These are phyloP conservation scores for Populus hybrid DNA, from an alignment of 441 rosid species.

Conservation along the genomic window DNA sequence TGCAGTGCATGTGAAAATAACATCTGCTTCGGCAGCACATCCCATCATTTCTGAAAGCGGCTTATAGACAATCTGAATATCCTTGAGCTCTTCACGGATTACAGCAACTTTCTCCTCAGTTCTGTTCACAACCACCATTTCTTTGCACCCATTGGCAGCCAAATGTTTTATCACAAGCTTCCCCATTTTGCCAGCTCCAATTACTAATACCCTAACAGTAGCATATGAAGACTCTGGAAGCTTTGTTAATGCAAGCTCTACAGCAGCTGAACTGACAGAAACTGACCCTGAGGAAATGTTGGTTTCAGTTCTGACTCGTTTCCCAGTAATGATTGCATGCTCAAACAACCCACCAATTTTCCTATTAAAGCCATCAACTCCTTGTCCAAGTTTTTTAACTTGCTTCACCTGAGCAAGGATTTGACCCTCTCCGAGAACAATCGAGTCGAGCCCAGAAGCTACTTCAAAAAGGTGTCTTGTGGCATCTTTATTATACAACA, in stretches of 20 bases:
- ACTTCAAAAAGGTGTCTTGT: constrained; percentile 79
- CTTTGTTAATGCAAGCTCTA: constrained; percentile 71
- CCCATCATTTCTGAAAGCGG: constrained; percentile 55
- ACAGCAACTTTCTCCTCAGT: constrained; percentile 63
- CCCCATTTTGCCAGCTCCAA: constrained; percentile 92
- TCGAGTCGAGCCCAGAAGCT: constrained; percentile 50
- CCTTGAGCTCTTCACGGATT: constrained; percentile 53
- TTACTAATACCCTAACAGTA: constrained; percentile 56
- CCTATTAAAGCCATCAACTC: constrained; percentile 68
- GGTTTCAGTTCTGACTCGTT: constrained; percentile 83
- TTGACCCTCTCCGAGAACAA: constrained; percentile 87
- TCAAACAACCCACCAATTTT: constrained; percentile 72
- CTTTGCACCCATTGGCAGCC: constrained; percentile 68
- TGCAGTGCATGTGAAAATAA: constrained; percentile 74
- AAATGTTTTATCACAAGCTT: constrained; percentile 52
- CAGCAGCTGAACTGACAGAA: constrained; percentile 85
- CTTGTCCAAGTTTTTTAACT: constrained; percentile 74
- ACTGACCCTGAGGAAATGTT: constrained; percentile 96
- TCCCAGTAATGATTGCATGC: constrained; percentile 75
- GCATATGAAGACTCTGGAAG: constrained; percentile 48
- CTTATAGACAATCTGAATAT: constrained; percentile 53
- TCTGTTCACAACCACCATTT: constrained; percentile 59
- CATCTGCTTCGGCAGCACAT: constrained; percentile 67
- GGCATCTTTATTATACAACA: constrained; percentile 65
- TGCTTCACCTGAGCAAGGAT: constrained; percentile 90